Evolutionary conservation across 1,284 basidiomycete species (phyloP).

Genomic region (Grifola frondosa): DNA sequence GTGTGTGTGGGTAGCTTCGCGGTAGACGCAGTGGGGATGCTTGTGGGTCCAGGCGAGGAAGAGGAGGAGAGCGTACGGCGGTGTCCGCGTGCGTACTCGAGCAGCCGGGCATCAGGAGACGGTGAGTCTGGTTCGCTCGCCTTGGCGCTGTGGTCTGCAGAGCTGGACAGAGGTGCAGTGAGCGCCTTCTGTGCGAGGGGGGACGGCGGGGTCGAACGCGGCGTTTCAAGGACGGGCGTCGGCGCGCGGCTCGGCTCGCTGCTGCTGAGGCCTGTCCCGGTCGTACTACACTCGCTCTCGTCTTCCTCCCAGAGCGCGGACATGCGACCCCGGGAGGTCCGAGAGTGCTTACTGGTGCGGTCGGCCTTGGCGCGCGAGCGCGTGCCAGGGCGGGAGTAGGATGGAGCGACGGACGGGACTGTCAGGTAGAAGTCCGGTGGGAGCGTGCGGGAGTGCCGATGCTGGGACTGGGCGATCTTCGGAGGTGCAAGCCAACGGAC

Average conservation of each 20-base stretch:
- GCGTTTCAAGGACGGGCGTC: conserved; percentile 25
- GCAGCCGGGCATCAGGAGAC: conserved; percentile 25
- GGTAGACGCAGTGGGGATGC: conserved; percentile 8
- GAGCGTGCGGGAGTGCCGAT: conserved; percentile 18
- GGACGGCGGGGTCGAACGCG: conserved; percentile 14
- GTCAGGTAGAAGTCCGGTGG: conserved; percentile 24
- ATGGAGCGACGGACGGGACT: conserved; percentile 11
- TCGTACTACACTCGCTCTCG: conserved; percentile 34
- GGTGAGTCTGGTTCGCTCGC: conserved; percentile 15
- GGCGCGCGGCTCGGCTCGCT: conserved; percentile 28
- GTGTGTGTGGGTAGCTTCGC: conserved; percentile 32
- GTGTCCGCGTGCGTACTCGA: conserved; percentile 27
- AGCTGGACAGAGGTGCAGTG: conserved; percentile 9
- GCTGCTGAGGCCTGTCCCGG: conserved; percentile 22
- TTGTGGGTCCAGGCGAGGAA: conserved; percentile 10
- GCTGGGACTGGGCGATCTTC: conserved; percentile 22
- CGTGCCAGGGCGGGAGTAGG: conserved; percentile 10
- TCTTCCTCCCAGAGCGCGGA: conserved; percentile 46
- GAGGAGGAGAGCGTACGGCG: conserved; percentile 16
- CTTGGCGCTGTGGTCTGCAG: not conserved
- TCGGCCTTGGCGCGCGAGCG: conserved; percentile 22
- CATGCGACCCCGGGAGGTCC: conserved; percentile 33
- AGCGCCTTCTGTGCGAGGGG: conserved; percentile 13
- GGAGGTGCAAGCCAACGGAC: conserved; percentile 59
- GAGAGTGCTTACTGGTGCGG: conserved; percentile 21